Base-by-base conservation (phyloP, 495 filamentous ascomycete genomes). In the Tuber aestivum region DNA sequence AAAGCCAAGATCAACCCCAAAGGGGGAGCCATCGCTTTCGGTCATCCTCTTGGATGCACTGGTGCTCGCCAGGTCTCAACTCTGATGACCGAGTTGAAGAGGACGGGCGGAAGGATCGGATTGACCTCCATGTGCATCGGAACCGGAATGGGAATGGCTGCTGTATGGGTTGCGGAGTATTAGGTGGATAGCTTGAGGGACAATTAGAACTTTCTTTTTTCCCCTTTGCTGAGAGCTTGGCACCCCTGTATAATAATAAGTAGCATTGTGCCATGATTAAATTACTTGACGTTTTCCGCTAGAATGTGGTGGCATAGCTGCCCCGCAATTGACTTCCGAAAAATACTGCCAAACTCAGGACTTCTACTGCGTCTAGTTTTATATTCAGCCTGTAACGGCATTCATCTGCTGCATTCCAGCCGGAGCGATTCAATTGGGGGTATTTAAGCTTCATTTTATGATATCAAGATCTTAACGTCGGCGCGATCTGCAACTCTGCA, bases 11-110 rank as follows among this genome's bases (percentile, higher is more conserved):
- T 98, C 80, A 99, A 99, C 87, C 95, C 95, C 65, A 97, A 97
- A 88, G 95, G 95, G 73, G 94, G 95, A 74, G 96, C 96, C 41
- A 99, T 99, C 83, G 95, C 95, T n/a, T 97, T 98, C 81, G 95
- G 95, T 9, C 95, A 99, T 87, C 95, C 95, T 10, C 88, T 99
- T 32, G 95, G 95, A 48, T 96, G 93, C 84, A 99, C 95, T 0
- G 95, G 95, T 45, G 92, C 95, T 18, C 88, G 95, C 79, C 96
- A 98, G 88, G 92, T 99, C 61, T 92, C 91, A 82, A 99, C 95
- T 12, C 84, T 99, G 77, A 86, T 99, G 76, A 94, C 90, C 75
- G 96, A 97, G 88, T 85, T 99, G 75, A 90, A 88, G 86, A 87
- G 95, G 79, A 94, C 87, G 44, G 89, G 90, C 75, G 85, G 93